phyloP scores from a whole-genome alignment of 192 early-diverging fungal species.

The Coemansia sp. region DNA sequence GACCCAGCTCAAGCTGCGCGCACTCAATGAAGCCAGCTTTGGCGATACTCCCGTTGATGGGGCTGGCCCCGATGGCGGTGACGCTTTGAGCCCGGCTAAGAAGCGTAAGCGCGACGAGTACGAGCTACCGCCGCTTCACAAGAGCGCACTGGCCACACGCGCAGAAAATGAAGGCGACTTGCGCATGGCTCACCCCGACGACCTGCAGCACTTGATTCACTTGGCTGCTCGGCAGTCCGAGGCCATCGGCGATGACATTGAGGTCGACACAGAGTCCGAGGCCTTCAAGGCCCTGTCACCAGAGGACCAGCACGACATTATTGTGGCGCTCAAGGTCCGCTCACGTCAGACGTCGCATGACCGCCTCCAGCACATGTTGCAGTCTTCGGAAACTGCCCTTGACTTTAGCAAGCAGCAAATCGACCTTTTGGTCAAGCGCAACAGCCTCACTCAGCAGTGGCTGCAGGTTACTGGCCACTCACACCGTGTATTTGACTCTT shows the following conservation, averaged over 20 bases:
- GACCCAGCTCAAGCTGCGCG: slow-evolving; percentile 71
- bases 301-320: slow-evolving; percentile 90
- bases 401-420: slow-evolving; percentile 95
- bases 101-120: slow-evolving; percentile 56
- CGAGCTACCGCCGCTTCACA: slow-evolving; percentile 37
- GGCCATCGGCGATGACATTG: slow-evolving; percentile 46
- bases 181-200: slow-evolving; percentile 50
- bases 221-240: slow-evolving; percentile 29
- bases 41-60: not conserved
- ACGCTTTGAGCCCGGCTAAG: slow-evolving; percentile 17
- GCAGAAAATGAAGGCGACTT: slow-evolving; percentile 27
- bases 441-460: slow-evolving; percentile 78
- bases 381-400: slow-evolving; percentile 63
- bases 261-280: slow-evolving; percentile 77
- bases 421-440: slow-evolving; percentile 74
- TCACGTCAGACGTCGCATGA: slow-evolving; percentile 75
- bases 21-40: slow-evolving; percentile 37
- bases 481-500: slow-evolving; percentile 11
- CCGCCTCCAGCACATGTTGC: slow-evolving; percentile 69
- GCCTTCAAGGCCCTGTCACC: slow-evolving; percentile 70
- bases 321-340: slow-evolving; percentile 79
- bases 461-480: slow-evolving; percentile 52
- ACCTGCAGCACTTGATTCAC: slow-evolving; percentile 37
- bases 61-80: slow-evolving; percentile 2
- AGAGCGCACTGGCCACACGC: slow-evolving; percentile 27